phyloP scores from a whole-genome alignment of 2,329 filamentous ascomycete species.

The Tympanopsis confertula region DNA sequence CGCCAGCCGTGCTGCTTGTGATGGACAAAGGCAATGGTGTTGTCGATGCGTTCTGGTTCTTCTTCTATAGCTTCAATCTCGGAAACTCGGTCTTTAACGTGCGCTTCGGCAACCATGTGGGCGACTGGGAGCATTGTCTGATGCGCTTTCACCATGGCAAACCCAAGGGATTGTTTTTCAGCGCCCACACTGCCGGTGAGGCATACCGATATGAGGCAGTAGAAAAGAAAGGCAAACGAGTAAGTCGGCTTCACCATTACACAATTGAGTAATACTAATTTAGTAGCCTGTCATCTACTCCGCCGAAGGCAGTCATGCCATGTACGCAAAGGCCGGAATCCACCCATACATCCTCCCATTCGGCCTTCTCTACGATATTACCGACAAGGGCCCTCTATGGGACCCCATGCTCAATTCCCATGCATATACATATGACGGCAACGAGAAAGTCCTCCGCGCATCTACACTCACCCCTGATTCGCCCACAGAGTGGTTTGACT shows the following conservation, averaged over 20 bases:
- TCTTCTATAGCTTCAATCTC: slow-evolving; percentile 63
- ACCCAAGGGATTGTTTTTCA: slow-evolving; percentile 52
- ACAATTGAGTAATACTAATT: not conserved
- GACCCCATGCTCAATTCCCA: slow-evolving; percentile 55
- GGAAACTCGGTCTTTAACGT: slow-evolving; percentile 57
- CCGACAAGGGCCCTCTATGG: slow-evolving; percentile 61
- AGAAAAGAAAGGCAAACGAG: slow-evolving; percentile 52
- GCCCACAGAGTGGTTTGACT: slow-evolving; percentile 51
- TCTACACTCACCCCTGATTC: slow-evolving; percentile 30
- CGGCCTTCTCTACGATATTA: slow-evolving; percentile 58
- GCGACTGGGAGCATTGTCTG: slow-evolving; percentile 60
- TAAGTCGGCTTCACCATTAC: slow-evolving; percentile 20
- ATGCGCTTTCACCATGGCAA: slow-evolving; percentile 51
- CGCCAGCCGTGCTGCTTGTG: slow-evolving; percentile 51
- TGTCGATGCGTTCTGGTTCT: slow-evolving; percentile 63
- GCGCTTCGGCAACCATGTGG: slow-evolving; percentile 59
- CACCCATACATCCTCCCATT: slow-evolving; percentile 61
- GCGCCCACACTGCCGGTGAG: slow-evolving; percentile 51
- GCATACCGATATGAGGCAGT: slow-evolving; percentile 53
- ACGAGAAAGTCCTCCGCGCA: slow-evolving; percentile 21
- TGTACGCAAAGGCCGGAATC: slow-evolving; percentile 56
- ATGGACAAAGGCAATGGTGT: slow-evolving; percentile 52
- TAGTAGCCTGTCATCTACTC: slow-evolving; percentile 51
- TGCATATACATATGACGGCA: slow-evolving; percentile 50
- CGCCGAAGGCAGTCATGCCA: slow-evolving; percentile 59